Evolutionary conservation across 441 rosid species (phyloP), one percentile per base, ranked within the genome.

Genomic region (California macrophylla): DNA sequence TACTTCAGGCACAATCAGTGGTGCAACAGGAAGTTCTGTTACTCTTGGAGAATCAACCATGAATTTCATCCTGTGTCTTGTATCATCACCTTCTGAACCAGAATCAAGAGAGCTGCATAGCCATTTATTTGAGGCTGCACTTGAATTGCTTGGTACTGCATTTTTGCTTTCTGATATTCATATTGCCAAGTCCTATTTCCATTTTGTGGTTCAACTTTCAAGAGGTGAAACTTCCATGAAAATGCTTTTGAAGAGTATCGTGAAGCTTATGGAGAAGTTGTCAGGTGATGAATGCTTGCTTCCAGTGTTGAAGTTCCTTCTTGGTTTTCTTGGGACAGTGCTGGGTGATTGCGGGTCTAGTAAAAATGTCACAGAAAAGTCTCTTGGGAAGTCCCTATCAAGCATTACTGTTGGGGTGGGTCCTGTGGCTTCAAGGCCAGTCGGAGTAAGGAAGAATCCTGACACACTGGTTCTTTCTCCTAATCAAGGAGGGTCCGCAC

Each of bases 41-140:
- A 72, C 88, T 74, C 83, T 89, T 66, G 84, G 97, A 85, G 99
- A 96, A 70, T 85, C 98, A 79, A 85, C 96, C 67, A 86, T 85
- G 87, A 90, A 73, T 82, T 93, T 96, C 78, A 71, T 96, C 78
- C 79, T 82, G 40, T 82, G 82, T 78, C 87, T 96, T 66, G 81
- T 86, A 62, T 83, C 93, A 66, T 79, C 79, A 61, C 76, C 85
- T 65, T 75, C 84, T 36, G 97, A 85, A 72, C 67, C 76, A 63
- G 85, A 76, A 69, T 73, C 79, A 7, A 69, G 68, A 67, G 90
- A 88, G 62, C 82, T 93, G 65, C 89, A 86, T 66, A 71, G 76
- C 81, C 96, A 83, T 89, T 80, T 96, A 80, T 90, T 96, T 73
- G 96, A 93, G 85, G 97, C 97, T 76, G 80, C 87, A 76, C 83